Conservation (phyloP, 2,329 filamentous ascomycete genomes). For the Thermomyces lanuginosus region DNA sequence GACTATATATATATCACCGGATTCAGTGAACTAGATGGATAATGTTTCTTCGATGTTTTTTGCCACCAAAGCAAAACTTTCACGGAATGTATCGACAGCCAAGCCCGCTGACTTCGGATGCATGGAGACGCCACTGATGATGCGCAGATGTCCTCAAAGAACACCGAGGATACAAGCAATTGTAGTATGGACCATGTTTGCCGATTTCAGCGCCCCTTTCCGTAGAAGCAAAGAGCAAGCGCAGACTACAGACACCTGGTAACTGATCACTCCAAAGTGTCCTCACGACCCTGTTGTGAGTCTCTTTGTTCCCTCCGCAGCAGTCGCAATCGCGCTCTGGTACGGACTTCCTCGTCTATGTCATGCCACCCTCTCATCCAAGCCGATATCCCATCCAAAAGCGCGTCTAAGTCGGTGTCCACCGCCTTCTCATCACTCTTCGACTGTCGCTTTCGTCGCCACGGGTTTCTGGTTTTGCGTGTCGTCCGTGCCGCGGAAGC, state of each 20-base stretch:
- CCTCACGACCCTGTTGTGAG: background rate
- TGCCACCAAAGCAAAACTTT: too few relatives aligned
- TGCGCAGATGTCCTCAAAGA: too few relatives aligned
- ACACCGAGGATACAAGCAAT: too few relatives aligned
- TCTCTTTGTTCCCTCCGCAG: conserved; percentile 25
- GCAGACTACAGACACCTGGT: background rate
- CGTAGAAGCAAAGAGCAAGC: too few relatives aligned
- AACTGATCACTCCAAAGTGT: background rate
- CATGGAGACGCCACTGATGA: too few relatives aligned
- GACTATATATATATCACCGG: too few relatives aligned
- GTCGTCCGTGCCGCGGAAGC: background rate
- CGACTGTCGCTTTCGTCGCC: conserved; percentile 3
- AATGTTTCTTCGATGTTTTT: too few relatives aligned
- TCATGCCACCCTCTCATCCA: conserved; percentile 31
- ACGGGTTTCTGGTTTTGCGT: conserved; percentile 7
- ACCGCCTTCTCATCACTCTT: conserved; percentile 6
- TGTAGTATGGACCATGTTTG: too few relatives aligned
- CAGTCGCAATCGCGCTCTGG: conserved; percentile 44
- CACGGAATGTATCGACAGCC: too few relatives aligned
- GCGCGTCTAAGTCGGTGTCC: conserved; percentile 14
- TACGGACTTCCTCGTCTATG: conserved; percentile 23
- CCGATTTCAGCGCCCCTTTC: too few relatives aligned
- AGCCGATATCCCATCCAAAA: conserved; percentile 24
- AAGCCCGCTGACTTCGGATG: too few relatives aligned
- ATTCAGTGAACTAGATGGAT: too few relatives aligned